Conservation (phyloP, 75 land plant species). For the Isoetes taiwanensis region DNA sequence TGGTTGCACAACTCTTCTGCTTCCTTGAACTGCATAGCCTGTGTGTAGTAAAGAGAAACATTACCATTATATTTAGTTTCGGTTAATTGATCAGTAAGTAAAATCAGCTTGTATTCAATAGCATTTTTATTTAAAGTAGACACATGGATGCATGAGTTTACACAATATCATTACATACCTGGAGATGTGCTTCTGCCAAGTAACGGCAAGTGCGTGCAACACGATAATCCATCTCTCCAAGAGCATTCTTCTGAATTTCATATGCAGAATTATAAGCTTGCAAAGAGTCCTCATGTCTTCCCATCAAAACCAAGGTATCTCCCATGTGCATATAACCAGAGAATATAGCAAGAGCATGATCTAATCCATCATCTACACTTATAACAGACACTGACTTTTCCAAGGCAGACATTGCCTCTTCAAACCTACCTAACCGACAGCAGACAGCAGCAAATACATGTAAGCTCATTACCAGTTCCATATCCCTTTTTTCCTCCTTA, state of each 20-base stretch:
- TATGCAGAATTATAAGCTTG: conserved; percentile 44
- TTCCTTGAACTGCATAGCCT: conserved; percentile 74
- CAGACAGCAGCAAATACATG: conserved; percentile 64
- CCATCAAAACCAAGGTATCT: conserved; percentile 54
- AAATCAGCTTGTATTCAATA: neutral
- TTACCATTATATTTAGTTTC: neutral
- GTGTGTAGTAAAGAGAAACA: conserved; percentile 6
- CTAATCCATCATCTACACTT: conserved; percentile 22
- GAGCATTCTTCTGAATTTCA: conserved; percentile 42
- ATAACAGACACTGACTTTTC: too few species aligned
- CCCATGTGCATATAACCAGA: conserved; percentile 85
- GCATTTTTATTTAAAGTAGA: neutral
- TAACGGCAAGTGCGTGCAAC: conserved; percentile 79
- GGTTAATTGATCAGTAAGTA: neutral
- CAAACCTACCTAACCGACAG: conserved; percentile 46
- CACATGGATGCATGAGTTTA: neutral
- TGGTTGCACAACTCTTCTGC: conserved; percentile 57
- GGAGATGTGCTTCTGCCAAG: conserved; percentile 75
- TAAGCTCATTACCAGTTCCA: conserved; percentile 55
- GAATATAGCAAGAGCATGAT: conserved; percentile 70
- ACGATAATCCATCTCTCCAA: conserved; percentile 56
- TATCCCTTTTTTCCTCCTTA: conserved; percentile 31
- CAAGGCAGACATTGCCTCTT: conserved; percentile 55
- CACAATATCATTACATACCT: conserved; percentile 17
- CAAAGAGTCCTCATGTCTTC: conserved; percentile 46